These are phyloP conservation scores for Guadua angustifolia DNA, from an alignment of 176 grass and related monocot genomes.

Conservation along the genomic window DNA sequence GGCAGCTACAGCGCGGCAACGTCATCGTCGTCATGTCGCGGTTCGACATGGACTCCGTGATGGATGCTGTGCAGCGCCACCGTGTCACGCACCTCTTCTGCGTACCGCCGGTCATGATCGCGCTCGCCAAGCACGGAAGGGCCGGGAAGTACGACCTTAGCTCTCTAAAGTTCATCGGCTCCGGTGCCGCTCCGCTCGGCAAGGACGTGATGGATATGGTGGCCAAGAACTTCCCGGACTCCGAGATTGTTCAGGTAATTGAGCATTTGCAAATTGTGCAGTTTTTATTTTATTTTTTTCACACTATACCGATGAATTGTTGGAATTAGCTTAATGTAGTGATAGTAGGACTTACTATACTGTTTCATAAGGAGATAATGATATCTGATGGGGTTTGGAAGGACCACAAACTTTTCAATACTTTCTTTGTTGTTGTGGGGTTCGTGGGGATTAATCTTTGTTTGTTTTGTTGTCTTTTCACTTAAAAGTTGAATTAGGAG, in stretches of 20 bases:
- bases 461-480: not conserved
- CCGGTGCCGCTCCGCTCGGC: constrained; percentile 90
- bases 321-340: not conserved
- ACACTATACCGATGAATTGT: not conserved
- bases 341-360: not conserved
- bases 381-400: not conserved
- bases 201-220: constrained; percentile 94
- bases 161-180: constrained; percentile 70
- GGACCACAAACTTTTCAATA: not conserved
- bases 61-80: constrained; percentile 64
- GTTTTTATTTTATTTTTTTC: constrained; percentile 15
- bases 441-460: constrained; percentile 18
- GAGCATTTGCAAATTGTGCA: not conserved
- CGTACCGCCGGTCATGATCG: constrained; percentile 94
- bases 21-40: constrained; percentile 65
- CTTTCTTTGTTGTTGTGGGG: constrained; percentile 4
- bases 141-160: constrained; percentile 70
- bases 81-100: constrained; percentile 70
- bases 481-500: not conserved
- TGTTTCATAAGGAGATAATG: not conserved
- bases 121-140: constrained; percentile 70
- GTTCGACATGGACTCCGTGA: constrained; percentile 65
- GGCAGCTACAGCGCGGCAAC: constrained; percentile 76
- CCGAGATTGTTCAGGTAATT: constrained; percentile 69
- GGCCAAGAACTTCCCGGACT: constrained; percentile 61